Evolutionary conservation across 768 basidiomycete genomes (phyloP).

Genomic region (Lentinula edodes): DNA sequence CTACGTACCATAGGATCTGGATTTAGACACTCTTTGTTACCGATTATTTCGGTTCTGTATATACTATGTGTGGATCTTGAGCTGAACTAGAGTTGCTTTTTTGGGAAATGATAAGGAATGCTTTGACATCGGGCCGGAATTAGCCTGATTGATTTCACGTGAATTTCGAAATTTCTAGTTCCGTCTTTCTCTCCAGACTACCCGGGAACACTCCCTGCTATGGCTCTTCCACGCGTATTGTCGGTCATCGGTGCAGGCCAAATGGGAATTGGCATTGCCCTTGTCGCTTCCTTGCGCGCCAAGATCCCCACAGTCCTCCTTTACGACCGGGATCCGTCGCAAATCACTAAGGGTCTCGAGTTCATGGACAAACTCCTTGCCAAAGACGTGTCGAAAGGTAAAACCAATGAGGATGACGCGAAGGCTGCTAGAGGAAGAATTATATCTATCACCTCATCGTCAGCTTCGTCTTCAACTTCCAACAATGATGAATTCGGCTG

Average conservation of each 20-base stretch:
- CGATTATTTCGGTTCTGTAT: too few relatives aligned
- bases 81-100: too few relatives aligned
- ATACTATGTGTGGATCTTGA: too few relatives aligned
- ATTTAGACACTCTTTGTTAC: too few relatives aligned
- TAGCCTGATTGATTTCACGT: neutral
- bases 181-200: too few relatives aligned
- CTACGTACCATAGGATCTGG: too few relatives aligned
- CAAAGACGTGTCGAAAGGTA: constrained; percentile 87
- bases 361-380: constrained; percentile 78
- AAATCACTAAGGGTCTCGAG: constrained; percentile 66
- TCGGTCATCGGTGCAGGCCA: constrained; percentile 83
- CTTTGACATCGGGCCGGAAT: too few relatives aligned
- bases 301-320: constrained; percentile 73
- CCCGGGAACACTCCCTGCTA: neutral
- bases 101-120: too few relatives aligned
- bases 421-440: constrained; percentile 70
- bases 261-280: constrained; percentile 91
- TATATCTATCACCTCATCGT: constrained; percentile 7
- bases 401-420: constrained; percentile 61
- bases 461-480: constrained; percentile 30
- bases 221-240: constrained; percentile 35
- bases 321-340: constrained; percentile 73
- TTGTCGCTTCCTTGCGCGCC: constrained; percentile 81
- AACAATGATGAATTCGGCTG: neutral
- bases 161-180: neutral